phyloP scores from a whole-genome alignment of 2,329 filamentous ascomycete species.

The Fusarium palustre region DNA sequence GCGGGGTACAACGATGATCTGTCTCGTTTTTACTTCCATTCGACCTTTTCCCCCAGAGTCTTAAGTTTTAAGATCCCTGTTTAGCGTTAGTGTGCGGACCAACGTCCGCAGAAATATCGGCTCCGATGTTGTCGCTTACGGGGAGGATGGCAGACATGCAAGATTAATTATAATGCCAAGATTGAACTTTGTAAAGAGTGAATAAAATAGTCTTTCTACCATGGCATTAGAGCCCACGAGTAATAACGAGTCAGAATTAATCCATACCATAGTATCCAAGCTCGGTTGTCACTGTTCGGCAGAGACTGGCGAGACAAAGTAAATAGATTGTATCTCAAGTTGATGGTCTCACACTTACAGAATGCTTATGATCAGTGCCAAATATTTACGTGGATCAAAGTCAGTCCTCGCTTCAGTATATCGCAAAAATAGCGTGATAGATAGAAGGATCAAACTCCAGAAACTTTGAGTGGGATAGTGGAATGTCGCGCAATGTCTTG shows the following conservation, averaged over 20 bases:
- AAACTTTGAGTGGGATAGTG: too few relatives aligned
- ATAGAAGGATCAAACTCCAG: too few relatives aligned
- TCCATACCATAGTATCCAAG: background rate
- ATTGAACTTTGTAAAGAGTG: background rate
- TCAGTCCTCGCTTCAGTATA: too few relatives aligned
- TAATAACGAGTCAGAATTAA: too few relatives aligned
- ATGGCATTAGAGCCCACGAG: background rate
- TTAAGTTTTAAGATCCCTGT: background rate
- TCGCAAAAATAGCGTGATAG: too few relatives aligned
- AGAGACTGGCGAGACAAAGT: background rate
- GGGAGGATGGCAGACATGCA: background rate
- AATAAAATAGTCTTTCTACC: background rate
- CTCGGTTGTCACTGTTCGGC: background rate
- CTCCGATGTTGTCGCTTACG: conserved; percentile 2
- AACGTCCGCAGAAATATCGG: conserved; percentile 1
- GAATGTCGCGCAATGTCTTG: too few relatives aligned
- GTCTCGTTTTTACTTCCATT: conserved; percentile 12
- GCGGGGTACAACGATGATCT: conserved; percentile 32
- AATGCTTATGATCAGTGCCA: too few relatives aligned
- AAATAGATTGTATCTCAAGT: too few relatives aligned
- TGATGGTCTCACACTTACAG: too few relatives aligned
- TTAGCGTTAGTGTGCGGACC: conserved; percentile 19
- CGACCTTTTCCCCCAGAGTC: conserved; percentile 4
- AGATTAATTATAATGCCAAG: background rate
- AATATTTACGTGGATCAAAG: too few relatives aligned